These are phyloP conservation scores for Lodderomyces elongisporus DNA, from an alignment of 1,139 yeast genomes.

Conservation along the genomic window DNA sequence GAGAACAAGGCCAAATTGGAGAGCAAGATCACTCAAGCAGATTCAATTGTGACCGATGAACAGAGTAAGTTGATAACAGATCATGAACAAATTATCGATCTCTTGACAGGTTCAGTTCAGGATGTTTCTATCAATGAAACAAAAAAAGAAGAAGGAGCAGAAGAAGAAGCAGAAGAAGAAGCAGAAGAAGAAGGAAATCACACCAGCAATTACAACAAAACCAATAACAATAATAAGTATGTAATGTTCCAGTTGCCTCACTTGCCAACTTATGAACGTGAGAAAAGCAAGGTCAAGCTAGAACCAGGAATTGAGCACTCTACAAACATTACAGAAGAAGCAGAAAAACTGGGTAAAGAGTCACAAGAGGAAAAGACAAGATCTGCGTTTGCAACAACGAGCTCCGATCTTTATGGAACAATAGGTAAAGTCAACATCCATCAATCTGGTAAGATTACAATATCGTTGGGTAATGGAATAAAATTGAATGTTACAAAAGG, in stretches of 20 bases:
- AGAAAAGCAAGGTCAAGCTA: constrained; percentile 14
- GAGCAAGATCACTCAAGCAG: constrained; percentile 26
- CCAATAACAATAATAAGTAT: constrained; percentile 20
- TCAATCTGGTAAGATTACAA: constrained; percentile 72
- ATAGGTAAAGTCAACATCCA: constrained; percentile 73
- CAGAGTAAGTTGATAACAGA: constrained; percentile 27
- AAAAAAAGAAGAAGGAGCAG: too few relatives aligned
- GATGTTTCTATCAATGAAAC: constrained; percentile 16
- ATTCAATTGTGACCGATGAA: constrained; percentile 29
- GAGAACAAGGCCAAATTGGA: constrained; percentile 28
- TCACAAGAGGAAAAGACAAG: constrained; percentile 5
- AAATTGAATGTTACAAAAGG: constrained; percentile 70
- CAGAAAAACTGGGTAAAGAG: too few relatives aligned
- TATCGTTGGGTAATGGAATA: constrained; percentile 64
- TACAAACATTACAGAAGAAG: too few relatives aligned
- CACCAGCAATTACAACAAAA: neutral
- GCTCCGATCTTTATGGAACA: constrained; percentile 39
- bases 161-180: neutral
- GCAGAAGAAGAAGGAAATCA: neutral
- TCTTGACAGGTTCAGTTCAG: constrained; percentile 23
- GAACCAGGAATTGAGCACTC: constrained; percentile 2
- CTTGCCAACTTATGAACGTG: constrained; percentile 49
- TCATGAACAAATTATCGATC: constrained; percentile 26
- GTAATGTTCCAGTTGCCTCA: constrained; percentile 70
- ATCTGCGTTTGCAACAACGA: constrained; percentile 11